Evolutionary conservation across 1,284 basidiomycete species (phyloP).

Genomic region (Heimioporus retisporus): DNA sequence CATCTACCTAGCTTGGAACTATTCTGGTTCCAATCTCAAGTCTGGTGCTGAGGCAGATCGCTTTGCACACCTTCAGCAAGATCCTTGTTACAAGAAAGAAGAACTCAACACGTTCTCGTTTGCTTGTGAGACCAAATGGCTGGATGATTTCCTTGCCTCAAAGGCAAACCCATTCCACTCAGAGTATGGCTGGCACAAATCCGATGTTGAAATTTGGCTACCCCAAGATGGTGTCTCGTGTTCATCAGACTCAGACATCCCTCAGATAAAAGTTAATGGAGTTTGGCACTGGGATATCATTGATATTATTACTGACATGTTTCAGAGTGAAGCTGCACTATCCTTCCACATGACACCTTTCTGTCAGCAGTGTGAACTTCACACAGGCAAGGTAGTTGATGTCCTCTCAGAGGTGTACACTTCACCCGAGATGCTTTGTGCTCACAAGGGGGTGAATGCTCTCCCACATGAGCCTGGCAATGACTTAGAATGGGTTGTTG

Average conservation of each 20-base stretch:
- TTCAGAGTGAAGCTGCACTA: background rate
- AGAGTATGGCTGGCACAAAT: background rate
- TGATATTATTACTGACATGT: background rate
- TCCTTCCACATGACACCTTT: background rate
- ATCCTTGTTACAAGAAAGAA: background rate
- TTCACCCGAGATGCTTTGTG: background rate
- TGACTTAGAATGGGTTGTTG: background rate
- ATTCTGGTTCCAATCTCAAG: background rate
- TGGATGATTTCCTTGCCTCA: conserved; percentile 1
- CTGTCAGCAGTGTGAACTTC: background rate
- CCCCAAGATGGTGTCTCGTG: background rate
- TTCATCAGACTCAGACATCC: background rate
- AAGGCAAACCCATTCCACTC: conserved; percentile 4
- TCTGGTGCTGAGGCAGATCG: background rate
- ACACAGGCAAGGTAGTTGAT: background rate
- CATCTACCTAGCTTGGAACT: background rate
- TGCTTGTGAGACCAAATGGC: background rate
- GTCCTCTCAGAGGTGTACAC: background rate
- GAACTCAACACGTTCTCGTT: background rate
- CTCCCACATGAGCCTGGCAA: background rate
- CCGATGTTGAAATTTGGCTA: background rate
- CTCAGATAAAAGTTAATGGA: background rate
- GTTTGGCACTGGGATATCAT: conserved; percentile 1
- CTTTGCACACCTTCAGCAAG: background rate
- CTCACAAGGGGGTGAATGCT: background rate